phyloP scores from a whole-genome alignment of 2,329 filamentous ascomycete genomes.

The Daldinia sp. region DNA sequence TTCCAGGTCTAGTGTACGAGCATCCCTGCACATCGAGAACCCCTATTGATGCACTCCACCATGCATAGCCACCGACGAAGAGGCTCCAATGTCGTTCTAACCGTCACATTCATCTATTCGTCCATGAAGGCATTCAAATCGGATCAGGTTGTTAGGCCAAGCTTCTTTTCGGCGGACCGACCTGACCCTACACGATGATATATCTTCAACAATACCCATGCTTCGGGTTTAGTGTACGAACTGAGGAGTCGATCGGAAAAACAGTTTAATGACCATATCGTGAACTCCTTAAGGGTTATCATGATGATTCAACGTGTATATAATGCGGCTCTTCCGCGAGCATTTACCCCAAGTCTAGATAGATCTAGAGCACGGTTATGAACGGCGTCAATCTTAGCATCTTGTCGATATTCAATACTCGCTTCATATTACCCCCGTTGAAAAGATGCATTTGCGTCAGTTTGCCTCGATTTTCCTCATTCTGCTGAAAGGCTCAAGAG shows the following conservation, averaged over 20 bases:
- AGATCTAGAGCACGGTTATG: not conserved
- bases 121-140: not conserved
- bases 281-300: not conserved
- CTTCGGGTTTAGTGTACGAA: not conserved
- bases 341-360: not conserved
- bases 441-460: not conserved
- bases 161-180: not conserved
- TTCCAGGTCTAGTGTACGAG: constrained; percentile 31
- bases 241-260: not conserved
- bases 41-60: not conserved
- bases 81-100: not conserved
- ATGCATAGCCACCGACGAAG: not conserved
- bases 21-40: constrained; percentile 13
- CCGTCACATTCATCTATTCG: not conserved
- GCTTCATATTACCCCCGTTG: not conserved
- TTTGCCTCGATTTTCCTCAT: not conserved
- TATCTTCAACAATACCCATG: not conserved
- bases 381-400: not conserved
- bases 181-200: not conserved
- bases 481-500: not conserved
- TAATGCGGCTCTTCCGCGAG: not conserved
- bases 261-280: not conserved
- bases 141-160: not conserved
- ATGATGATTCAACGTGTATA: not conserved
- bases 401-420: not conserved